Evolutionary conservation across 345 rosid genomes (phyloP).

Genomic region (Heritiera fomes): DNA sequence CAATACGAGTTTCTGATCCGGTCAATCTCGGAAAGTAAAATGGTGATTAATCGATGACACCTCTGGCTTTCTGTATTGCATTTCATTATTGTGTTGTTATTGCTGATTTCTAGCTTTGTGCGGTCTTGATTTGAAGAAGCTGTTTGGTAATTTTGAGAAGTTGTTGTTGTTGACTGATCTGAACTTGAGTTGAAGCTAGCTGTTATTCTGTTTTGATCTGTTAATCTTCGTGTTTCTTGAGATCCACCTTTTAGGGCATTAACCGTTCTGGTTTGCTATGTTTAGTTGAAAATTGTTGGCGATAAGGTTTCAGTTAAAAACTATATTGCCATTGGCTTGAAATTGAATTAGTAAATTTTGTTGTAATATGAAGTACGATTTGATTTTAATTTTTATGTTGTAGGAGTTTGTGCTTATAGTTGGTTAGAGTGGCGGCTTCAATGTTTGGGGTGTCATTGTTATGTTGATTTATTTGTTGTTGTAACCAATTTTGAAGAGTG

Average conservation of each 20-base stretch:
- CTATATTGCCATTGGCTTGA: conserved; percentile 14
- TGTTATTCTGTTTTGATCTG: conserved; percentile 20
- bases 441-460: neutral
- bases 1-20: conserved; percentile 47
- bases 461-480: neutral
- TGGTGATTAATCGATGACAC: conserved; percentile 36
- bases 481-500: neutral
- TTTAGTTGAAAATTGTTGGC: neutral
- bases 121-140: neutral
- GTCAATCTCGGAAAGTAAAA: conserved; percentile 24
- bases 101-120: conserved; percentile 6
- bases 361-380: neutral
- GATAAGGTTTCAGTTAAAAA: neutral
- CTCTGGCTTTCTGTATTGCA: neutral
- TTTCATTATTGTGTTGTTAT: neutral
- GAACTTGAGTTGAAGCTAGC: conserved; percentile 26
- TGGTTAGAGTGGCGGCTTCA: neutral
- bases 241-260: conserved; percentile 3
- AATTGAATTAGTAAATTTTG: conserved; percentile 3
- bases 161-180: conserved; percentile 39
- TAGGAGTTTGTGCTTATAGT: neutral
- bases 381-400: neutral
- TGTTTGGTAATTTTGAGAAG: conserved; percentile 6
- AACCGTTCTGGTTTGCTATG: neutral
- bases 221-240: neutral